Conservation (phyloP, 2,329 filamentous ascomycete species). For the Hymenoscyphus linearis region DNA sequence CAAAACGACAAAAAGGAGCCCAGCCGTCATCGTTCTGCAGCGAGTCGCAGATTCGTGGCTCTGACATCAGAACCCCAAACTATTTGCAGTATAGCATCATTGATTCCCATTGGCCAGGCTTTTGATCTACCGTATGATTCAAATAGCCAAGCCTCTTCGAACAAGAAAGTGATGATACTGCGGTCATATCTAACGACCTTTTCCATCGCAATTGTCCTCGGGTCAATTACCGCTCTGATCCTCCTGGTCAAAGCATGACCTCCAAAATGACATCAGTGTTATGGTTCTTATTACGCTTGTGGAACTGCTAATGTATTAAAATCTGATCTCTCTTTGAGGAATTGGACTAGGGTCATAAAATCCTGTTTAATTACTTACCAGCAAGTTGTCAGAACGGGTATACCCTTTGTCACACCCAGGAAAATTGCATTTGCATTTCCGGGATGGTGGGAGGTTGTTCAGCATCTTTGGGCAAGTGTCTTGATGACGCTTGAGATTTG, state of each 20-base stretch:
- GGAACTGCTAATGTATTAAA: neutral
- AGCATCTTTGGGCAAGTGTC: neutral
- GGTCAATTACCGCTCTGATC: neutral
- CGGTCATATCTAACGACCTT: neutral
- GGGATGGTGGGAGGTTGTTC: neutral
- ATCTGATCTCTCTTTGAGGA: neutral
- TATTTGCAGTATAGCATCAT: neutral
- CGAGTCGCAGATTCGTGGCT: neutral
- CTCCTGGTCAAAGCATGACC: neutral
- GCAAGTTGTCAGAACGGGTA: neutral
- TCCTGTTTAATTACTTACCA: neutral
- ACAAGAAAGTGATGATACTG: neutral
- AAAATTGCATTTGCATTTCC: neutral
- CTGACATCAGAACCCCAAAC: neutral
- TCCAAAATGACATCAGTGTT: neutral
- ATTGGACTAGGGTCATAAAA: neutral
- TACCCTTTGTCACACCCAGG: neutral
- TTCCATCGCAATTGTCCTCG: neutral
- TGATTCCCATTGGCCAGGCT: neutral
- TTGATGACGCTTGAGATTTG: neutral
- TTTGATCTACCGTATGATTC: neutral
- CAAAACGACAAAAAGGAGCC: neutral
- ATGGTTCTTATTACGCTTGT: neutral
- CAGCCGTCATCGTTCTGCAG: neutral
- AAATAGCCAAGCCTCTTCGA: neutral